Conservation (phyloP, 208 protist species). For the Trypanosoma scelopori region DNA sequence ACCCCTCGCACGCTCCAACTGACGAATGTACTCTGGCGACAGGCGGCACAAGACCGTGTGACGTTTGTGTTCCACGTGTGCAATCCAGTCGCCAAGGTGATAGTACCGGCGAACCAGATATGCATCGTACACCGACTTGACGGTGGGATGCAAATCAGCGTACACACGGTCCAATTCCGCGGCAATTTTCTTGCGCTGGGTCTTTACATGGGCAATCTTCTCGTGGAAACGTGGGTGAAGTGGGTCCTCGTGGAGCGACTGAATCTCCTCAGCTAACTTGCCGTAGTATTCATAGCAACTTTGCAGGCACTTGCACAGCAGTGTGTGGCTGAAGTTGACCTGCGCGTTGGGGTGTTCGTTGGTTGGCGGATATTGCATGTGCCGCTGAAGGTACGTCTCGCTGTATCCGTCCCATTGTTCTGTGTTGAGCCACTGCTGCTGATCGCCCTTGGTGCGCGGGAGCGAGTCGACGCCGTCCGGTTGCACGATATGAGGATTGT, state of each 20-base stretch:
- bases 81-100: conserved; percentile 76
- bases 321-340: conserved; percentile 51
- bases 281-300: conserved; percentile 80
- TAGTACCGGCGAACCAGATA: conserved; percentile 85
- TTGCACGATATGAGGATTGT: conserved; percentile 84
- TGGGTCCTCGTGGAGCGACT: conserved; percentile 77
- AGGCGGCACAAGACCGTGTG: conserved; percentile 57
- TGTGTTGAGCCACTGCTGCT: conserved; percentile 88
- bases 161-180: conserved; percentile 69
- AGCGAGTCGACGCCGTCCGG: conserved; percentile 76
- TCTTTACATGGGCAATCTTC: conserved; percentile 49
- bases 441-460: conserved; percentile 72
- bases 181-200: conserved; percentile 70
- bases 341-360: conserved; percentile 65
- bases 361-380: conserved; percentile 86
- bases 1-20: conserved; percentile 40
- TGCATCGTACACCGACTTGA: conserved; percentile 87
- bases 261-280: conserved; percentile 66
- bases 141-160: conserved; percentile 71
- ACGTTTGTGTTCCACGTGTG: conserved; percentile 72
- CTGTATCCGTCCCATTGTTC: conserved; percentile 91
- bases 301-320: conserved; percentile 62
- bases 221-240: conserved; percentile 80
- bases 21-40: conserved; percentile 58
- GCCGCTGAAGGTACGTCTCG: conserved; percentile 67